Evolutionary conservation across 1,139 yeast genomes (phyloP), one percentile per base, ranked within the genome.

Genomic region (Geotrichum citri-aurantii): DNA sequence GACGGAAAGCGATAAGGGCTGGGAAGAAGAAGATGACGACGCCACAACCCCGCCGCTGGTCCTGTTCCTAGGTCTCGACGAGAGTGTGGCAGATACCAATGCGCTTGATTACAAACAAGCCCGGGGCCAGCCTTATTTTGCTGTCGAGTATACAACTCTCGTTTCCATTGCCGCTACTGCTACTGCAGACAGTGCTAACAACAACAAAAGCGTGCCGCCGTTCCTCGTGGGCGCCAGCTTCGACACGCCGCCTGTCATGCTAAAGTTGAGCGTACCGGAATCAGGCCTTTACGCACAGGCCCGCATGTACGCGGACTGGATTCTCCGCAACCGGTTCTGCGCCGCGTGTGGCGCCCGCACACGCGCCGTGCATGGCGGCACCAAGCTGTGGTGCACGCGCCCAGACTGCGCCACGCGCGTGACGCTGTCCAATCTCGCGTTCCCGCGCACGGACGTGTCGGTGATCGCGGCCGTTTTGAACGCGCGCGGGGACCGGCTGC

Each of bases 381-480:
- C 93, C 14, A 88, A 90, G 72, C 74, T 91, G 55, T 67, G 71
- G n/a, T 92, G 98, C 70, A 75, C 81, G 0, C 69, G 75, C 1
- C 69, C 70, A 17, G 74, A 68, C 58, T 76, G 79, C 58, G 71
- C 74, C 17, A 73, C 79, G 1, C 68, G 73, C n/a, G 67, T 66
- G 21, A 68, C 69, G 10, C 65, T 76, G 47, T 68, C 74, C 46
- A 82, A 83, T 67, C 82, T 85, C 44, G 82, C 90, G 46, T 93
- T 90, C 76, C 99, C 99, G 12, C 78, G 99, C 58, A 88, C 96
- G 0, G 99, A 92, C 69, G 85, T 93, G 7, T 95, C 89, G 1
- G 81, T 88, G 44, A 93, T 92, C 62, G 84, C 90, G 14, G 95
- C 95, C 0, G 82, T 90, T 23, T 79, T 90, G 31, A 85, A 86